Evolutionary conservation across 371 early-diverging fungal genomes (phyloP), one percentile per base, ranked within the genome.

Genomic region (Catenaria anguillulae): DNA sequence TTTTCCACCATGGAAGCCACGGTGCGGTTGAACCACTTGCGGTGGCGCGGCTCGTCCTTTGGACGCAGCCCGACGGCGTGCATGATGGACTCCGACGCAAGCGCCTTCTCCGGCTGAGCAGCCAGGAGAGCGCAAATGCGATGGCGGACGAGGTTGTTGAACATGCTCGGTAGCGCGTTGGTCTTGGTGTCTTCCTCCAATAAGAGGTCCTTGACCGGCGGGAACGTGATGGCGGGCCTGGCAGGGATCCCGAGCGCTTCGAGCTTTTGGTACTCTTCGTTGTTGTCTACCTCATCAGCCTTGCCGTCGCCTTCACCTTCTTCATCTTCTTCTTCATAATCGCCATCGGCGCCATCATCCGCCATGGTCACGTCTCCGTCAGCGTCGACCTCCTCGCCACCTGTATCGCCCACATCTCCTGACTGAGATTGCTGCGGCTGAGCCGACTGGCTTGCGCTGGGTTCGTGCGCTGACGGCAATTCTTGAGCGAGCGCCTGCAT

Each of bases 21-120:
- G 13, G 62, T 66, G 23, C 69, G 67, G 61, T 69, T 72, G 64
- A 76, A 73, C 71, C 70, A 73, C 59, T 65, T 65, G 4, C 70
- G 66, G 23, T 65, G 65, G 15, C 35, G 67, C 24, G 50, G 61
- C 13, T 62, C 8, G 15, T 35, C 17, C 2, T 3, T 8, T 36
- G 56, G 35, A 10, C 24, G 29, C 29, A 58, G 58, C 36, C 58
- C 43, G 58, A 58, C 36, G 2, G 34, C 58, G 42, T 12, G 15
- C 1, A 58, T 40, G 34, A 75, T 4, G 60, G 71, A 71, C 17
- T 60, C 46, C 23, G 62, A 56, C 0, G 69, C 31, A 70, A 75
- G 67, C 43, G 64, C 50, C 1, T 68, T 24, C 33, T 70, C 63
- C 26, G 37, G 36, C 0, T 19, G n/a, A 36, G 24, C 26, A 12